Conservation (phyloP, 345 rosid species). For the Populus alba region DNA sequence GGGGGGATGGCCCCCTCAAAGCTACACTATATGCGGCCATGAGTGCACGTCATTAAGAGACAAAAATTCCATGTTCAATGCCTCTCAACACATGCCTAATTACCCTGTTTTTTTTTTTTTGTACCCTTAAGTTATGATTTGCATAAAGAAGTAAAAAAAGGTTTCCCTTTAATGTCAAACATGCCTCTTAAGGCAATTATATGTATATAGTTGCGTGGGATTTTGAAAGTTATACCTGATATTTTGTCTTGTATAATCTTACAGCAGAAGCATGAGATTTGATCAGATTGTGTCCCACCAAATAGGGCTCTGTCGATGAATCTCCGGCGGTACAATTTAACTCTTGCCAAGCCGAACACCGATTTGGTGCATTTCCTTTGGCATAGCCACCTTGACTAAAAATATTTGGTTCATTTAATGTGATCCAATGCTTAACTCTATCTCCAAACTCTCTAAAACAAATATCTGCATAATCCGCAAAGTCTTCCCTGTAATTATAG, state of each 20-base stretch:
- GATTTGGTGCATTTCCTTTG: conserved; percentile 25
- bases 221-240: conserved; percentile 12
- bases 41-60: too few species aligned
- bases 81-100: too few species aligned
- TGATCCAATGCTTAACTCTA: conserved; percentile 38
- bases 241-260: conserved; percentile 24
- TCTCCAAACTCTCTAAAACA: conserved; percentile 47
- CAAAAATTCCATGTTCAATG: too few species aligned
- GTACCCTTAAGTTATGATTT: too few species aligned
- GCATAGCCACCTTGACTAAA: conserved; percentile 3
- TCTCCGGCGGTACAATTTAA: conserved; percentile 17
- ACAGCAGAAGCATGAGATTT: conserved; percentile 36
- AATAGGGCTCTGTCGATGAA: conserved; percentile 34
- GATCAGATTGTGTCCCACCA: conserved; percentile 26
- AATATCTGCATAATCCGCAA: conserved; percentile 38
- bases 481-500: conserved; percentile 34
- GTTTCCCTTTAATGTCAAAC: too few species aligned
- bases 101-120: too few species aligned
- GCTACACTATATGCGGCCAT: too few species aligned
- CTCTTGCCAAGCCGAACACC: conserved; percentile 21
- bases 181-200: too few species aligned
- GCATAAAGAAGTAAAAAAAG: too few species aligned
- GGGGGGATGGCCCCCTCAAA: too few species aligned
- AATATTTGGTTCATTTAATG: conserved; percentile 29
- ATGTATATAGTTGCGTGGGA: too few species aligned